Percentiles rank a stretch among this genome's conserved stretches.
These are phyloP conservation scores for Neurospora sp. DNA, from an alignment of 495 filamentous ascomycete genomes.

Conservation along the genomic window DNA sequence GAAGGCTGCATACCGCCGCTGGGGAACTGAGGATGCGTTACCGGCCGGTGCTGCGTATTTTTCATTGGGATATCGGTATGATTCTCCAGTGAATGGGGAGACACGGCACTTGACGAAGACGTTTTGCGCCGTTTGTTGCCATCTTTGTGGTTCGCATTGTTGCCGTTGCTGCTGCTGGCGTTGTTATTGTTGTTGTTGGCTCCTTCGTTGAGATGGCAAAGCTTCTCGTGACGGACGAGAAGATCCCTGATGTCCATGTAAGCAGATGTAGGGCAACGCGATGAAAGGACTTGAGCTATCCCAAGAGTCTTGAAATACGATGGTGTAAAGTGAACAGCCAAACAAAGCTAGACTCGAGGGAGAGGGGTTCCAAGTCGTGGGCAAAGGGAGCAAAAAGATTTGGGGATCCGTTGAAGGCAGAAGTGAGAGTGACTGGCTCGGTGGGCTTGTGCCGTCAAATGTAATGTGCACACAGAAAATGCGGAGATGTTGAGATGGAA, in stretches of 20 bases:
- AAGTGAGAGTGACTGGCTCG: constrained; percentile 4
- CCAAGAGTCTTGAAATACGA: background rate
- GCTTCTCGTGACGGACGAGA: constrained; percentile 61
- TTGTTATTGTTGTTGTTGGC: background rate
- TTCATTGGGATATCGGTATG: constrained; percentile 36
- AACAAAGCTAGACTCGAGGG: background rate
- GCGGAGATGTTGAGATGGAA: background rate
- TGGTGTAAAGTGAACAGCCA: background rate
- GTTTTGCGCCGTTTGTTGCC: constrained; percentile 34
- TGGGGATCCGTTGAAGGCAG: constrained; percentile 3
- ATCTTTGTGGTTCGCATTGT: constrained; percentile 33
- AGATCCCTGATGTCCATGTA: constrained; percentile 56
- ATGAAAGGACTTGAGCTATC: background rate
- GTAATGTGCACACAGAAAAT: constrained; percentile 1
- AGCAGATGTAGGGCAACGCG: constrained; percentile 26
- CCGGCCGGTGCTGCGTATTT: constrained; percentile 23
- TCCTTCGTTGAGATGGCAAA: constrained; percentile 58
- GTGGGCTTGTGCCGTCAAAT: background rate
- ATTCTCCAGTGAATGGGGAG: constrained; percentile 26
- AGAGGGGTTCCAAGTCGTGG: background rate
- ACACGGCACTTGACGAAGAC: constrained; percentile 29
- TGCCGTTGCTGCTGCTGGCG: constrained; percentile 37
- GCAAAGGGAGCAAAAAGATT: constrained; percentile 4
- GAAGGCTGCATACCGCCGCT: constrained; percentile 27
- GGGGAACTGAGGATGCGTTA: constrained; percentile 21